Evolutionary conservation across 129 eudicot genomes (phyloP), one percentile per base, ranked within the genome.

Genomic region (Apium graveolens): DNA sequence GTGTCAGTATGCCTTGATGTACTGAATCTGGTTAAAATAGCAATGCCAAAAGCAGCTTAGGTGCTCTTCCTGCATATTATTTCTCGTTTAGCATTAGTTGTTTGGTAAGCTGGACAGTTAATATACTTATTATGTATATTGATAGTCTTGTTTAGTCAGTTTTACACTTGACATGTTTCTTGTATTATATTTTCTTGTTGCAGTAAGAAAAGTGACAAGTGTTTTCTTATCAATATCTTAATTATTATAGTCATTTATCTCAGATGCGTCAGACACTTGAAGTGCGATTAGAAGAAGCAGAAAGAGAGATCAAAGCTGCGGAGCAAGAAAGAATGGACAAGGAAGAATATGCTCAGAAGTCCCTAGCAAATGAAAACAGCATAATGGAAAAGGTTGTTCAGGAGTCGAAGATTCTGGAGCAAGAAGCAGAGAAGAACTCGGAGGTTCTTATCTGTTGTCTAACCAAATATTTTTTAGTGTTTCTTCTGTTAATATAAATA

Each of bases 341-440:
- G 79, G 89, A 87, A 77, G 83, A 74, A 16, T 70, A 37, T 81
- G 96, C 92, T 1, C 81, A 39, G 24, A 84, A 79, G 76, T 82
- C 82, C 12, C 96, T 95, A 62, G 84, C 81, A 31, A 74, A 84
- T 31, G 96, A 91, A 78, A 89, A 95, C 78, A 78, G 73, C 24
- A 78, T 82, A 20, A 91, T 91, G 97, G 98, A 91, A 51, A 86
- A 84, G 77, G 92, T 95, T 21, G 94, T 88, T 57, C 82, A 91
- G 79, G 91, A 95, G 75, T 85, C 97, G 0, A 87, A 87, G 55
- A 83, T 79, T 26, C 85, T 95, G 76, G 79, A 82, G 82, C 78
- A 87, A 66, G 91, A 84, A 84, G 93, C 94, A 32, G 97, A 91
- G 83, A 97, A 91, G 78, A 95, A 95, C 83, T 83, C 96, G 12